Evolutionary conservation across 768 basidiomycete genomes (phyloP), one percentile per base, ranked within the genome.

Genomic region (Termitomyces sp.): DNA sequence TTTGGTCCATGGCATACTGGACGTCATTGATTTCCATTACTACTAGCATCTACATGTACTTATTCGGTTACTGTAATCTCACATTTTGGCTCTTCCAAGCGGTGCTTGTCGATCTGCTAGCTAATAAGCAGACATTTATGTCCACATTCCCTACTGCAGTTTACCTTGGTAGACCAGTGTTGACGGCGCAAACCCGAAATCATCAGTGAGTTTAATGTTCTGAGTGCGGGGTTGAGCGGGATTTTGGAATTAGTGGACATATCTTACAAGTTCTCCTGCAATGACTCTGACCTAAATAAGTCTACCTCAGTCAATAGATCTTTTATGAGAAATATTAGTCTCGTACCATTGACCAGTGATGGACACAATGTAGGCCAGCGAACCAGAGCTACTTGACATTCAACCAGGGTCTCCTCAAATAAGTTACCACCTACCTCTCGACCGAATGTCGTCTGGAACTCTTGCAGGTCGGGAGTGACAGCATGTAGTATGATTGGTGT

Each of bases 121-220:
- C 44, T 56, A 56, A 46, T 53, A 23, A 50, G 50, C 54, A 23
- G 48, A 20, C 35, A 33, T 44, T 46, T 59, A 62, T 40, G 30
- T 33, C 60, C 57, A 49, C 63, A 57, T 60, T 28, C 30, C 53
- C 23, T 28, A 10, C 48, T 43, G 49, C 43, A 61, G 59, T 66
- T 67, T 78, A 74, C 88, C 88, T 74, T 86, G 85, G 72, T 89
- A 81, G 28, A 91, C 83, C 23, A 93, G 71, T 9, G 92, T 93
- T 8, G 92, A 93, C 0, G 92, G 92, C 5, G 92, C 92, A 67
- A 91, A 89, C 6, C 92, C 92, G 68, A 94, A 93, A 57, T 91
- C 86, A 4, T 88, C 85, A 32, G 84, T 80, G 56, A 93, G 72
- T 62, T 77, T 74, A 56, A 93, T 82, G 46, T 80, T 82, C 91